These are phyloP conservation scores for Pestalotiopsis sp. DNA, from an alignment of 2,329 filamentous ascomycete species.

Conservation along the genomic window DNA sequence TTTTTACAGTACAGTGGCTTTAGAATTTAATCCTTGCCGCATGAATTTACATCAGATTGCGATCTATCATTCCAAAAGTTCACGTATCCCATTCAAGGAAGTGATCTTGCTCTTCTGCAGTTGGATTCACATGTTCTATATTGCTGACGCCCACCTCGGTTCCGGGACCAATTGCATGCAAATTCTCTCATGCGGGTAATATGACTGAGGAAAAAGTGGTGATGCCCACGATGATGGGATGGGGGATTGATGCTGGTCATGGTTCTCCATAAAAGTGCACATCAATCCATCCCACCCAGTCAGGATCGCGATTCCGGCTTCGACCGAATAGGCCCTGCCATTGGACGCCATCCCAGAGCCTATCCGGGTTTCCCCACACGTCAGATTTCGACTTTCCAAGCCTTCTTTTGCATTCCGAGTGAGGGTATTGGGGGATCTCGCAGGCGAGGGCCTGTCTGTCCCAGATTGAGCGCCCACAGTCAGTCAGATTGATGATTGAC, in stretches of 20 bases:
- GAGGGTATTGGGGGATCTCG: background rate
- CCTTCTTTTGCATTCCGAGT: background rate
- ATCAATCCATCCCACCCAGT: constrained; percentile 22
- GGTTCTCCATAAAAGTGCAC: constrained; percentile 16
- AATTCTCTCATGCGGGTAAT: background rate
- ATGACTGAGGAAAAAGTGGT: background rate
- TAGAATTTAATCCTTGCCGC: background rate
- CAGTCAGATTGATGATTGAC: background rate
- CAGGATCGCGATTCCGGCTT: constrained; percentile 34
- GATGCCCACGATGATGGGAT: background rate
- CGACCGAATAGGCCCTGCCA: constrained; percentile 21
- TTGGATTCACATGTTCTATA: background rate
- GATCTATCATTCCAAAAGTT: background rate
- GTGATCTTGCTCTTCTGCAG: background rate
- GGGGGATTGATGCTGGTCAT: constrained; percentile 15
- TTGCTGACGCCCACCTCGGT: no score
- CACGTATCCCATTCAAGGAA: background rate
- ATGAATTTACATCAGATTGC: background rate
- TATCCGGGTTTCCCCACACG: constrained; percentile 17
- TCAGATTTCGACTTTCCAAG: background rate
- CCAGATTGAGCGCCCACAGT: background rate
- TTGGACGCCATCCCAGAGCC: background rate
- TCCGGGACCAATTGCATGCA: background rate
- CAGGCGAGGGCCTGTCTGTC: background rate
- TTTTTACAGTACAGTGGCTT: background rate